Conservation (phyloP, 1,284 basidiomycete genomes). For the Dichomitus squalens region DNA sequence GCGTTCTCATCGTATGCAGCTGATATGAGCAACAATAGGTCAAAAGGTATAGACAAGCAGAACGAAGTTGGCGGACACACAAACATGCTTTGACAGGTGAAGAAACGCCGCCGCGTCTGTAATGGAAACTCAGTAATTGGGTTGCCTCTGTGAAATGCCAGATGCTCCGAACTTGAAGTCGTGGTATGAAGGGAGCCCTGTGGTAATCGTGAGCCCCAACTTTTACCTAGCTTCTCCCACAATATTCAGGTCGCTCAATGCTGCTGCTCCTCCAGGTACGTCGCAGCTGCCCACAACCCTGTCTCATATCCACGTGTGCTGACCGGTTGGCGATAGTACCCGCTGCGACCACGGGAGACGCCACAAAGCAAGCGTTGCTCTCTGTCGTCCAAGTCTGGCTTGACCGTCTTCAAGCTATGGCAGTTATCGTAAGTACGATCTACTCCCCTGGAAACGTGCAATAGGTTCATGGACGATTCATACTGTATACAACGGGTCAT, state of each 20-base stretch:
- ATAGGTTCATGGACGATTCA: too few relatives aligned
- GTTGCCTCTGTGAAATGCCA: not conserved
- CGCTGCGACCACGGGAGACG: slow-evolving; percentile 21
- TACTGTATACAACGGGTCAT: too few relatives aligned
- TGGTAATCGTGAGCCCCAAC: too few relatives aligned
- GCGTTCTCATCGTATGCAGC: too few relatives aligned
- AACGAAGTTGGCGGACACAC: too few relatives aligned
- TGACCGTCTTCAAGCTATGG: slow-evolving; percentile 33
- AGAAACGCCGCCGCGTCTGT: slow-evolving; percentile 21
- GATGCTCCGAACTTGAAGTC: not conserved
- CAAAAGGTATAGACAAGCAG: too few relatives aligned
- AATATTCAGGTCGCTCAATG: not conserved
- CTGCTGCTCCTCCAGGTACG: not conserved
- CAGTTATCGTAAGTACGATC: slow-evolving; percentile 28
- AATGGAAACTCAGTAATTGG: not conserved
- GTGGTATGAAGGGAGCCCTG: not conserved
- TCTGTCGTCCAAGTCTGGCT: slow-evolving; percentile 33
- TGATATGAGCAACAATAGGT: too few relatives aligned
- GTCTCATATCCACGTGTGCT: not conserved
- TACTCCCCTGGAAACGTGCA: not conserved
- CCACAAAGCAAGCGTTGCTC: slow-evolving; percentile 30
- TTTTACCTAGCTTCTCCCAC: not conserved
- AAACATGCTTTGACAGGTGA: too few relatives aligned
- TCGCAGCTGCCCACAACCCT: not conserved
- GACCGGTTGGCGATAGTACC: slow-evolving; percentile 5